Conservation (phyloP, 2,329 filamentous ascomycete species). For the Exophiala alcalophila region DNA sequence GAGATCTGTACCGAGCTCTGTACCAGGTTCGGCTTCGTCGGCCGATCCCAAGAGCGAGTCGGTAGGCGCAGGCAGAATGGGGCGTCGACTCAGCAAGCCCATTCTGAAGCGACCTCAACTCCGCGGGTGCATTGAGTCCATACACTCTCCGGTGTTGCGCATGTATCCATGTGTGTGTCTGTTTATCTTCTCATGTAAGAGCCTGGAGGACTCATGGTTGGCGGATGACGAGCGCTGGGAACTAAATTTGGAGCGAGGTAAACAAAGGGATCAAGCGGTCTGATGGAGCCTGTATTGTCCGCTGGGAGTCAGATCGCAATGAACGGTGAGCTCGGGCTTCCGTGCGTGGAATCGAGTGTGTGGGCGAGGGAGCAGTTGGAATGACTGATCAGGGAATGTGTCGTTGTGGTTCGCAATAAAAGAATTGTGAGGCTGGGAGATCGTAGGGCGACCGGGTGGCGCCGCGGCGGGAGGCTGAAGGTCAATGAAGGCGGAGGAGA, state of each 20-base stretch:
- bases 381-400: not conserved
- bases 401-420: slow-evolving; percentile 3
- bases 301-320: too few relatives aligned
- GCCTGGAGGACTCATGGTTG: slow-evolving; percentile 9
- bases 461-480: not conserved
- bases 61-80: slow-evolving; percentile 49
- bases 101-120: slow-evolving; percentile 37
- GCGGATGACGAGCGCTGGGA: slow-evolving; percentile 1
- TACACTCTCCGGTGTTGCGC: slow-evolving; percentile 12
- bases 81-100: slow-evolving; percentile 50
- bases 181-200: slow-evolving; percentile 8
- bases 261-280: too few relatives aligned
- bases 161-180: slow-evolving; percentile 5
- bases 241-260: slow-evolving; percentile 4
- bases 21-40: slow-evolving; percentile 44
- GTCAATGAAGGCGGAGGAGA: slow-evolving; percentile 1
- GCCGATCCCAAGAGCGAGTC: slow-evolving; percentile 43
- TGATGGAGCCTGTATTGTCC: too few relatives aligned
- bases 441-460: slow-evolving; percentile 3
- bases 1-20: slow-evolving; percentile 50
- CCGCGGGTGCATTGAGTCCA: slow-evolving; percentile 16
- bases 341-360: too few relatives aligned
- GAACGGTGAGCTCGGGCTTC: too few relatives aligned
- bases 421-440: slow-evolving; percentile 26
- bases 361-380: too few relatives aligned